Conservation (phyloP, 441 rosid genomes). For the Arabidopsis lyrata region DNA sequence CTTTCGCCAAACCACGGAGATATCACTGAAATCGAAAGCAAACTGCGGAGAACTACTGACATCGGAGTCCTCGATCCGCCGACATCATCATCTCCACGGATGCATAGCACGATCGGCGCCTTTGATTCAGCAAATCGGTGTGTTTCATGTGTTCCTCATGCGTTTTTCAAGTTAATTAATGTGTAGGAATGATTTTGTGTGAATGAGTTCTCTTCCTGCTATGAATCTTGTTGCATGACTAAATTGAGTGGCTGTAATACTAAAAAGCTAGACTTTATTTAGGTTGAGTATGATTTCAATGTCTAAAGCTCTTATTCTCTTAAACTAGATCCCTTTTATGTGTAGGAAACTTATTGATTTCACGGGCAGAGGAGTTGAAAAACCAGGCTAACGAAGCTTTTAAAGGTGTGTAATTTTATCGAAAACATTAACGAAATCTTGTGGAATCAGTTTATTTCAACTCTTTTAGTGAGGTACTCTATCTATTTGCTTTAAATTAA, state of each 20-base stretch:
- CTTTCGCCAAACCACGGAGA: no score
- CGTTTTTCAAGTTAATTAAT: background rate
- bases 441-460: constrained; percentile 7
- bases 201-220: constrained; percentile 8
- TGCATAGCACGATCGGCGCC: no score
- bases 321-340: constrained; percentile 10
- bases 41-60: no score
- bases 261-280: constrained; percentile 7
- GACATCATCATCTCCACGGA: no score
- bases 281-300: background rate
- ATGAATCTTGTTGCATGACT: constrained; percentile 34
- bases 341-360: constrained; percentile 27
- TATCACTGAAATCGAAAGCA: no score
- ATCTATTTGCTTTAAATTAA: background rate
- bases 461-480: background rate
- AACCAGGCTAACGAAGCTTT: constrained; percentile 86
- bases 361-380: constrained; percentile 80
- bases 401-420: constrained; percentile 57
- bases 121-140: no score
- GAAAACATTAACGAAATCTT: background rate
- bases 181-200: constrained; percentile 1
- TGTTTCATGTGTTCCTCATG: no score
- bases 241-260: constrained; percentile 1
- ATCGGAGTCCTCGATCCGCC: no score
- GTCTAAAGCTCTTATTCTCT: background rate